A percentile compares a stretch with the other conserved stretches of the same genome.
phyloP scores from a whole-genome alignment of 2,329 filamentous ascomycete species.

The Fusarium coffeatum region DNA sequence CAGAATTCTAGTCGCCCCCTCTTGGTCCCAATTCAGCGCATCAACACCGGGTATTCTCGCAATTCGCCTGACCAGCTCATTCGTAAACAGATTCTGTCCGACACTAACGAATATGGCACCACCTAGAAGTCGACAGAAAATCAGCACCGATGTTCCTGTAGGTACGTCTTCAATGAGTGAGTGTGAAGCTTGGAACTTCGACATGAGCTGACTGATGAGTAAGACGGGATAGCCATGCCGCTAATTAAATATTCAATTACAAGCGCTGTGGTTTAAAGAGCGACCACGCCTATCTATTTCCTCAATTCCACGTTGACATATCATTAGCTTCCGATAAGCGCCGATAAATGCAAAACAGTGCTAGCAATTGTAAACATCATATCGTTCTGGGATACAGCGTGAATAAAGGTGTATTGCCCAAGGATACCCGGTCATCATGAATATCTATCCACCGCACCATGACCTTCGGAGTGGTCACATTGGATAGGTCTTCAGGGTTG shows the following conservation, averaged over 20 bases:
- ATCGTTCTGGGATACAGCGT: no score
- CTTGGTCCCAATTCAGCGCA: not conserved
- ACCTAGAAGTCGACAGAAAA: conserved; percentile 61
- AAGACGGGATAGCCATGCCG: rapidly evolving
- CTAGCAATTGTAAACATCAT: no score
- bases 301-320: no score
- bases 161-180: conserved; percentile 53
- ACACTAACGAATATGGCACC: conserved; percentile 45
- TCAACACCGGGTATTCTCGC: not conserved
- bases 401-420: no score
- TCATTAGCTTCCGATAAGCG: no score
- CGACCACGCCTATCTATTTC: no score
- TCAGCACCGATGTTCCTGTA: conserved; percentile 55
- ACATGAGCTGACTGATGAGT: not conserved
- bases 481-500: rapidly evolving
- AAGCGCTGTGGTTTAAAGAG: no score
- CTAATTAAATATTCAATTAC: no score
- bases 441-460: no score
- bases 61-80: conserved; percentile 10
- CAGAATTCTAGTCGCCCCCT: not conserved
- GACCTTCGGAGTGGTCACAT: no score
- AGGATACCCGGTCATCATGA: rapidly evolving
- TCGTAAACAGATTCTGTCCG: conserved; percentile 26
- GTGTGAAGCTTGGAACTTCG: not conserved
- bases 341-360: rapidly evolving